Conservation (phyloP, 306 rosid species). For the Luffa acutangula region DNA sequence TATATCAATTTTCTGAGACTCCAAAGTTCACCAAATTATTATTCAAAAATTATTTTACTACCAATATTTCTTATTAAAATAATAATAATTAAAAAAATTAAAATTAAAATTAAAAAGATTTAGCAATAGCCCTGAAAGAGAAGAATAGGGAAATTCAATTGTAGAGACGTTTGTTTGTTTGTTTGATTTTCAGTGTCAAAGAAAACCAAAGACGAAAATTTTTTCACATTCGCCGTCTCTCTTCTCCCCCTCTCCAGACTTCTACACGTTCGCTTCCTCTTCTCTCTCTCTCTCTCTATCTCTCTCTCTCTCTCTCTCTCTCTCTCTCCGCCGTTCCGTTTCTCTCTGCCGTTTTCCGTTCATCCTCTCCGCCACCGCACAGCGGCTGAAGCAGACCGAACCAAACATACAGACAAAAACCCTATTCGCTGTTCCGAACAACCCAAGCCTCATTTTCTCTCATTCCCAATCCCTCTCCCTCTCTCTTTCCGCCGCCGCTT, state of each 20-base stretch:
- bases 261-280: background rate
- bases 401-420: background rate
- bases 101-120: too few relatives aligned
- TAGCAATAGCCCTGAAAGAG: background rate
- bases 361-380: constrained; percentile 2
- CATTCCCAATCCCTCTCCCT: constrained; percentile 4
- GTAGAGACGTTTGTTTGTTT: constrained; percentile 3
- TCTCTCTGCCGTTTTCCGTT: background rate
- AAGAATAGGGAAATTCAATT: background rate
- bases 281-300: background rate
- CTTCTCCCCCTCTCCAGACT: background rate
- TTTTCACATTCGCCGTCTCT: constrained; percentile 7
- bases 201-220: background rate
- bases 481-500: constrained; percentile 21
- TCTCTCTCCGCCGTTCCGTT: background rate
- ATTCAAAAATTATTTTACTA: background rate
- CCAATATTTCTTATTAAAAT: background rate
- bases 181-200: constrained; percentile 1
- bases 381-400: background rate
- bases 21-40: background rate
- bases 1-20: background rate
- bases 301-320: background rate
- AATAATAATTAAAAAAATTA: background rate
- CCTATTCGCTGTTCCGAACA: constrained; percentile 8
- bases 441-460: constrained; percentile 10